phyloP scores from a whole-genome alignment of 345 rosid species.

The Eucalyptus camaldulensis region DNA sequence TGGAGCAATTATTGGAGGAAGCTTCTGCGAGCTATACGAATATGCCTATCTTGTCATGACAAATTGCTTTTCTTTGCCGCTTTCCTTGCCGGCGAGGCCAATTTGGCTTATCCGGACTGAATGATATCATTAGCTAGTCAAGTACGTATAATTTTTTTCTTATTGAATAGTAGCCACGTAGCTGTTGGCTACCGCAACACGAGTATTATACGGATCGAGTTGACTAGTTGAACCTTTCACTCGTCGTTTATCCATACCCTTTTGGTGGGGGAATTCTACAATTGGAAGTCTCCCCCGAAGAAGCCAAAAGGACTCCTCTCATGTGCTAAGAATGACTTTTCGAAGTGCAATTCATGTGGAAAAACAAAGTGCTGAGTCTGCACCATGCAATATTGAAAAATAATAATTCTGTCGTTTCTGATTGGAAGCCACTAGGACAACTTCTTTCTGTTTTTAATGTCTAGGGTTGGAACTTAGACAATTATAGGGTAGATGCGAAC shows the following conservation, averaged over 20 bases:
- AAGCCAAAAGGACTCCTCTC: neutral
- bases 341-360: neutral
- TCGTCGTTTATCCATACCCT: neutral
- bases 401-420: neutral
- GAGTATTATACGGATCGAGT: neutral
- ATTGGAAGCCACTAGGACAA: neutral
- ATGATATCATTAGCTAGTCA: neutral
- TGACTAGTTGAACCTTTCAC: neutral
- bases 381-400: neutral
- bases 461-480: neutral
- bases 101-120: neutral
- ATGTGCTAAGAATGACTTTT: neutral
- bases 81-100: neutral
- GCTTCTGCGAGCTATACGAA: neutral
- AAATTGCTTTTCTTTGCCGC: neutral
- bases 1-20: neutral
- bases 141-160: neutral
- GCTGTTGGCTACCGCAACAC: neutral
- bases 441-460: neutral
- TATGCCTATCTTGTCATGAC: neutral
- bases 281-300: neutral
- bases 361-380: neutral
- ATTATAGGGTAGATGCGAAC: neutral
- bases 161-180: neutral
- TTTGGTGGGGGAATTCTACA: neutral